phyloP scores from a whole-genome alignment of 225 moss, liverwort and hornwort genomes.

The Ulota crispa region DNA sequence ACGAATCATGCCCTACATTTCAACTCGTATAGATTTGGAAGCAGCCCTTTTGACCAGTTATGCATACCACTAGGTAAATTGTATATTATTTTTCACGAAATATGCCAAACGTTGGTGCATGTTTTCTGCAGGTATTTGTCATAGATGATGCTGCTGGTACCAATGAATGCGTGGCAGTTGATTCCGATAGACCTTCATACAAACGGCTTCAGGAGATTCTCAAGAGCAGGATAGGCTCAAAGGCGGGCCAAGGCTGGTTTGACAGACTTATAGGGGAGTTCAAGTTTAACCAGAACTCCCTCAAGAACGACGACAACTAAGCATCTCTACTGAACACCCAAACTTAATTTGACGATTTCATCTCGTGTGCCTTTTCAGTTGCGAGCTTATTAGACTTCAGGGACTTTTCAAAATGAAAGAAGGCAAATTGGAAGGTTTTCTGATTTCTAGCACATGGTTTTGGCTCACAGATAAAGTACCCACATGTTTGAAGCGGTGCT shows the following conservation, averaged over 20 bases:
- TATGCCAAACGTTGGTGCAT: neutral
- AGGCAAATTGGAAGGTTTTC: neutral
- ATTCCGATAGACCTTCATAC: conserved; percentile 60
- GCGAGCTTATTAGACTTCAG: neutral
- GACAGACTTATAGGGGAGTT: conserved; percentile 74
- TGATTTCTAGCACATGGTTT: neutral
- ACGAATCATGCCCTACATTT: neutral
- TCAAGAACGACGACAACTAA: conserved; percentile 63
- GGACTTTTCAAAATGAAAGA: neutral
- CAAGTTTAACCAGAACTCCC: conserved; percentile 74
- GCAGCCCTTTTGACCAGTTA: neutral
- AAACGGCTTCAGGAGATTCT: conserved; percentile 64
- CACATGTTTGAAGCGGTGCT: neutral
- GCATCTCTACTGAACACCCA: neutral
- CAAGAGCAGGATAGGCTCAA: conserved; percentile 72
- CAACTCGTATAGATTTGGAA: too few species aligned
- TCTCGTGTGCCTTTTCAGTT: neutral
- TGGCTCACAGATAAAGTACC: neutral
- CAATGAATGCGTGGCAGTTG: conserved; percentile 68
- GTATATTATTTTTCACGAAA: neutral
- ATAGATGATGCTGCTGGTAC: conserved; percentile 59
- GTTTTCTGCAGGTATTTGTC: conserved; percentile 63
- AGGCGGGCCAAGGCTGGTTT: conserved; percentile 83
- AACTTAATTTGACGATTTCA: conserved; percentile 28
- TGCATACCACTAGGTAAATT: neutral